A percentile compares a stretch with the other conserved stretches of the same genome.
Conservation (phyloP, 2,329 filamentous ascomycete species). For the Scleromitrula shiraiana region DNA sequence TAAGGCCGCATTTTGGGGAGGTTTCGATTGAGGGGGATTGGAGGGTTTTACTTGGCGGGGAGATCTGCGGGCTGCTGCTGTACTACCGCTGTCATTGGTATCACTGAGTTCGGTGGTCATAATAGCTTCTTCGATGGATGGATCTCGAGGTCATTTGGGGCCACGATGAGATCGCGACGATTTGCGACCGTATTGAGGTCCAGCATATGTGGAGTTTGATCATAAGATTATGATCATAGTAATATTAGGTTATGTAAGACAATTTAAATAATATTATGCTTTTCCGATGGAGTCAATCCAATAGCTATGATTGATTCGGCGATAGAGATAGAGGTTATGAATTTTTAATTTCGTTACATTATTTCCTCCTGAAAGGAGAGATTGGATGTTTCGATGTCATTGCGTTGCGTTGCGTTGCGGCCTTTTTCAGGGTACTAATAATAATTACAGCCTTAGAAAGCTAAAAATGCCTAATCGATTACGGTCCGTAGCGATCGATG, state of each 20-base stretch:
- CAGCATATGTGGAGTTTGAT: not conserved
- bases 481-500: no score
- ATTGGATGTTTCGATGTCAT: no score
- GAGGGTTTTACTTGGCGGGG: conserved; percentile 9
- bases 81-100: not conserved
- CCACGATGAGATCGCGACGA: not conserved
- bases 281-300: no score
- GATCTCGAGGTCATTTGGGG: not conserved
- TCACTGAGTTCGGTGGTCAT: not conserved
- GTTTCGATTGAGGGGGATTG: conserved; percentile 9
- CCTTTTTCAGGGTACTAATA: no score
- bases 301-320: no score
- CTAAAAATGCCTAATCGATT: no score
- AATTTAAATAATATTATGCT: no score
- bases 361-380: no score
- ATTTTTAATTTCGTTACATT: no score
- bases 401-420: no score
- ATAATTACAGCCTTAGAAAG: no score
- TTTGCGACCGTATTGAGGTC: not conserved
- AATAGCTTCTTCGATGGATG: not conserved
- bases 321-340: no score
- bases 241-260: not conserved
- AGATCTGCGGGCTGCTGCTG: not conserved
- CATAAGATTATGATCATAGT: not conserved
- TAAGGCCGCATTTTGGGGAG: conserved; percentile 1